Percentiles rank a stretch among this genome's conserved stretches.
These are phyloP conservation scores for Hamiltosporidium tvaerminnensis DNA, from an alignment of 371 early-diverging fungal genomes.

Conservation along the genomic window DNA sequence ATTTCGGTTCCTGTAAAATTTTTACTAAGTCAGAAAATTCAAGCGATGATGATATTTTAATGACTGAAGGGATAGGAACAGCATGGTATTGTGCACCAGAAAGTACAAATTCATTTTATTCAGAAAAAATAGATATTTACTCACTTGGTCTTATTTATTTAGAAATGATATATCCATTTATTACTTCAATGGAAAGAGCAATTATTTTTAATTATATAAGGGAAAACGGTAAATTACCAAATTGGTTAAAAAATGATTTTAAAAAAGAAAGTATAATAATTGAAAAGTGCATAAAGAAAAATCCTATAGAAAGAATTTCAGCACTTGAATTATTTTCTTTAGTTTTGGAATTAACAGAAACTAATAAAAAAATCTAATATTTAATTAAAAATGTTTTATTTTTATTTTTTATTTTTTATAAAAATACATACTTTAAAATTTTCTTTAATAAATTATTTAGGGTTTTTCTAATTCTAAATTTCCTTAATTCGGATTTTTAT, in stretches of 20 bases:
- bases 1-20: constrained; percentile 7
- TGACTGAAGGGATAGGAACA: background rate
- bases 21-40: too few species aligned
- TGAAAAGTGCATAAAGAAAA: background rate
- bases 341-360: too few species aligned
- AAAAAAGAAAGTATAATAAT: background rate
- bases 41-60: too few species aligned
- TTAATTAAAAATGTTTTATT: too few species aligned
- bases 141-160: constrained; percentile 4
- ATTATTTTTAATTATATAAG: background rate
- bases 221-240: constrained; percentile 6
- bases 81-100: background rate
- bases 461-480: too few species aligned
- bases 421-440: too few species aligned
- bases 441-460: too few species aligned
- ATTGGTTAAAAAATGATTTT: background rate
- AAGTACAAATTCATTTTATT: background rate
- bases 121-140: constrained; percentile 1
- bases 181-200: background rate
- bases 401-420: too few species aligned
- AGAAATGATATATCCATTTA: constrained; percentile 3
- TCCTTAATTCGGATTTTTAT: too few species aligned
- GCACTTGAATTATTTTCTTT: too few species aligned
- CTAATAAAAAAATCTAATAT: too few species aligned
- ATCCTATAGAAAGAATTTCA: background rate